Evolutionary conservation across 2,329 filamentous ascomycete genomes (phyloP), one percentile per base, ranked within the genome.

Genomic region (Exophiala oligosperma): DNA sequence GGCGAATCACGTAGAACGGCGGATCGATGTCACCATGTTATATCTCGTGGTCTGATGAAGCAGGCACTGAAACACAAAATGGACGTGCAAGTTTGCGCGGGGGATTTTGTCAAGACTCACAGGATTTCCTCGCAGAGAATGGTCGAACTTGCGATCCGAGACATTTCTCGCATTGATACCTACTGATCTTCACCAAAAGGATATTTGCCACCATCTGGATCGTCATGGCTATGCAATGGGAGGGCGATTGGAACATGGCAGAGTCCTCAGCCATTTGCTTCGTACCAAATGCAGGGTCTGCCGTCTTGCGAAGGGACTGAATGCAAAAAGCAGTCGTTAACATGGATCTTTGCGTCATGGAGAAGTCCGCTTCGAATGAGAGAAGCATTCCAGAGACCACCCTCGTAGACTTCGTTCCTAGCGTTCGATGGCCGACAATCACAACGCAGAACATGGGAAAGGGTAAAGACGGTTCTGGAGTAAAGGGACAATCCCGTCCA

Each of bases 171-270:
- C 52, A 21, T 51, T 56, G 49, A 50, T 56, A 51, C 50, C 50
- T 54, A 53, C 52, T 37, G 59, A 53, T 50, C 40, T 43, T 43
- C 40, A 43, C 40, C 44, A 54, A 56, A 6, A 41, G n/a, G 32
- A 7, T 44, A 24, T 57, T 62, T 51, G 60, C 60, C 60, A 62
- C 57, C 58, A 17, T 23, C 17, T 32, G n/a, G 48, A 47, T 49
- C 24, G 37, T 56, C 52, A 59, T 47, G 26, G 50, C 54, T 37
- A 48, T 49, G 52, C 46, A 52, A 43, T 17, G 21, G 41, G 24
- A 32, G 23, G 14, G 23, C 26, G 49, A 56, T 57, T 52, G 49
- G 55, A 28, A 48, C 8, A 38, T 37, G n/a, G 29, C 5, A 8
- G 38, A 12, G 11, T 14, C 43, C 21, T 35, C n/a, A 8, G 21